Evolutionary conservation across 441 rosid species (phyloP), one percentile per base, ranked within the genome.

Genomic region (Euphorbia schlechtendalii): DNA sequence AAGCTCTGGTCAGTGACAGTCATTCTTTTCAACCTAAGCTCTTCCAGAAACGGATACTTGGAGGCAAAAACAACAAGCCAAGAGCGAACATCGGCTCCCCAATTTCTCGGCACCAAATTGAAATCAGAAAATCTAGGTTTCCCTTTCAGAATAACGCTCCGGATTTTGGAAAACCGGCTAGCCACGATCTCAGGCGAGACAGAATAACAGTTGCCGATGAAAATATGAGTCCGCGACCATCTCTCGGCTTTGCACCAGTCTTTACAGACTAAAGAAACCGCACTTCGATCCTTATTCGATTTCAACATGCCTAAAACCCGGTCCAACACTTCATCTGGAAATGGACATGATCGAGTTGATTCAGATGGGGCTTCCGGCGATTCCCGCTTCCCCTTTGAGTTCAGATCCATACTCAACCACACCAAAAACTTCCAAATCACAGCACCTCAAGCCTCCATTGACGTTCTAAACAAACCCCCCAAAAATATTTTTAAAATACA

Each of bases 121-220:
- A 86, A 86, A 66, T 86, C 93, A 5, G 86, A 77, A 67, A 86
- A 84, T 38, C 89, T 71, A 2, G 92, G 92, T 70, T 80, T 84
- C 67, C 92, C 89, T 62, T 86, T 83, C 52, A 86, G 71, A 8
- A 82, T 83, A 25, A 84, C 82, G 67, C 85, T 74, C 65, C 79
- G 72, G 55, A 86, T 82, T 18, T 71, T 83, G 0, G 85, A 84
- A 64, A 84, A 86, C 49, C 88, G 73, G 28, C 79, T 79, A 7
- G 72, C 81, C 10, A 84, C 76, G 38, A 84, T 83, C 70, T 81
- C 81, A 12, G 86, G 86, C 6, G 88, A 76, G 34, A 86, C 89
- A 2, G 93, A 80, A 66, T 86, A 86, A 48, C 88, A 86, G 81
- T 86, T 86, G 0, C 88, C 89, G 54, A 86, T 84, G 62, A 84